Base-by-base conservation (phyloP, 23 red algal genomes). In the Agarophyton chilense region DNA sequence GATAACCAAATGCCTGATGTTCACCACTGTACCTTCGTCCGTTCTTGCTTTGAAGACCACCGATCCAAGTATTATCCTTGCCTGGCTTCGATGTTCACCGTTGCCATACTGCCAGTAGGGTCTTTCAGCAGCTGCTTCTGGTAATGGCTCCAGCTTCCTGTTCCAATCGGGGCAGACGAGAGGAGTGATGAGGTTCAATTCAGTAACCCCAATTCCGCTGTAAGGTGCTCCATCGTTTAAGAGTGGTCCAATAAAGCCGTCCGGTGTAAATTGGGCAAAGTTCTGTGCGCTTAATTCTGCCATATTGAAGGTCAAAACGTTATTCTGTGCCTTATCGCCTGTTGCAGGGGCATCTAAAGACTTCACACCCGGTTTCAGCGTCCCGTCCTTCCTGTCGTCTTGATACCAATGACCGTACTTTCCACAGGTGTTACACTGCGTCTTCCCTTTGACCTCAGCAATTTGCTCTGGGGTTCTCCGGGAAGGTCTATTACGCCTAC, bases 101-200 rank as follows among this genome's bases (percentile, higher is more conserved):
- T 16, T 36, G 0, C 75, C 88, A 60, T 91, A 91, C 35, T 91
- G 73, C 75, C 88, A 91, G 34, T 33, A 62, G 9, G 77, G 75
- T 34, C 62, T 21, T n/a, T 82, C 75, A 2, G 58, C 13, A 42
- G 82, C 50, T 12, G 36, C 57, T 2, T 91, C 49, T 40, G 88
- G 58, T n/a, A 91, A 10, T 13, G 39, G 70, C 11, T 52, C 72
- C 2, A 89, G 31, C 14, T 34, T 32, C 17, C 55, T 26, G 34
- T 89, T 66, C 53, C 67, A 89, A 22, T 89, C 67, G 29, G 85
- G 54, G 19, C 46, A 46, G 10, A 89, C 49, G 21, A 61, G 29
- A 8, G 22, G 26, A 24, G 52, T 18, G 22, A 89, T 67, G 7
- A 71, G 24, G 4, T 72, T 51, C 16, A 82, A 13, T 49, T 91